A percentile compares a stretch with the other conserved stretches of the same genome.
phyloP scores from a whole-genome alignment of 2,329 filamentous ascomycete species.

The Fusarium mundagurra region DNA sequence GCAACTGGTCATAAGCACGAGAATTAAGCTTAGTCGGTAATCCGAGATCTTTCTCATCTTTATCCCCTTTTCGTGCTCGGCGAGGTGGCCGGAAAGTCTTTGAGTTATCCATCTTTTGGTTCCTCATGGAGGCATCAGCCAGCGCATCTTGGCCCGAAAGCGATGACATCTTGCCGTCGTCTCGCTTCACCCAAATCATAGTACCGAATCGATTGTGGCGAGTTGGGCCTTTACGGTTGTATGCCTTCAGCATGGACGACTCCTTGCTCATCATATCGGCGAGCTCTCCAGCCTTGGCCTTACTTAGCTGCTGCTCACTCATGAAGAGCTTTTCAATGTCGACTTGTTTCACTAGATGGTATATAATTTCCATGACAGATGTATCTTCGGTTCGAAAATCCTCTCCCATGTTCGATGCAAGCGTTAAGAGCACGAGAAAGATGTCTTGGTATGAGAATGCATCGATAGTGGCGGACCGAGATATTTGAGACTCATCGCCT shows the following conservation, averaged over 20 bases:
- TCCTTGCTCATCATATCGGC: slow-evolving; percentile 82
- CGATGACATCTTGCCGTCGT: slow-evolving; percentile 84
- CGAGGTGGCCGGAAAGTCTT: slow-evolving; percentile 91
- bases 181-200: slow-evolving; percentile 95
- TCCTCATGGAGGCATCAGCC: slow-evolving; percentile 73
- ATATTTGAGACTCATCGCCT: slow-evolving; percentile 90
- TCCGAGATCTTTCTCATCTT: slow-evolving; percentile 79
- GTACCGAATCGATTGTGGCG: slow-evolving; percentile 95
- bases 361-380: slow-evolving; percentile 89
- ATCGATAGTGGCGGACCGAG: slow-evolving; percentile 86
- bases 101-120: slow-evolving; percentile 88
- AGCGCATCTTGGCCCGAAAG: slow-evolving; percentile 90
- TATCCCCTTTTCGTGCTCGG: slow-evolving; percentile 67
- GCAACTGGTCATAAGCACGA: slow-evolving; percentile 79
- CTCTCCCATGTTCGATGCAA: slow-evolving; percentile 92
- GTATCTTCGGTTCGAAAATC: slow-evolving; percentile 92
- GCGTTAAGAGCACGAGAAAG: slow-evolving; percentile 82
- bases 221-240: slow-evolving; percentile 81
- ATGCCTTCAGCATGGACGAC: slow-evolving; percentile 80
- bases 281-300: slow-evolving; percentile 77
- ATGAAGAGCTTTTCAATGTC: slow-evolving; percentile 87
- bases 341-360: slow-evolving; percentile 91
- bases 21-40: slow-evolving; percentile 74
- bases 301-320: slow-evolving; percentile 76
- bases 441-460: slow-evolving; percentile 92